Conservation (phyloP, 2,329 filamentous ascomycete species). For the Tolypocladium sp. region DNA sequence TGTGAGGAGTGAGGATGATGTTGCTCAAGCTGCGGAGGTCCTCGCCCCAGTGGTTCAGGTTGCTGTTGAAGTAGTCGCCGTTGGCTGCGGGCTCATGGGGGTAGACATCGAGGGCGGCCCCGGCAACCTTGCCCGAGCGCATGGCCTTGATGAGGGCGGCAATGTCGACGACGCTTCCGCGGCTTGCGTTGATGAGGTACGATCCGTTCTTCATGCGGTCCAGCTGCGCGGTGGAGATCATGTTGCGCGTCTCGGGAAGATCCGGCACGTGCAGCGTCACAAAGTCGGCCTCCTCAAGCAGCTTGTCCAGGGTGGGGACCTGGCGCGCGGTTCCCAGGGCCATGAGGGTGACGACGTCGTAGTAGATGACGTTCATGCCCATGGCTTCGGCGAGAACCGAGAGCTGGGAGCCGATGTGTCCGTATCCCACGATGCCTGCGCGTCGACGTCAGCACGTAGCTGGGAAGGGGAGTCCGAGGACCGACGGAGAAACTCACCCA, state of each 20-base stretch:
- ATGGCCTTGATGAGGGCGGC: slow-evolving; percentile 82
- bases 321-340: slow-evolving; percentile 81
- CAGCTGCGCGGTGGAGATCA: slow-evolving; percentile 76
- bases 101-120: slow-evolving; percentile 94
- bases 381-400: slow-evolving; percentile 94
- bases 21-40: slow-evolving; percentile 82
- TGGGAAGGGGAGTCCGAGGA: background rate
- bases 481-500: slow-evolving; percentile 44
- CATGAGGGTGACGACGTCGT: slow-evolving; percentile 92
- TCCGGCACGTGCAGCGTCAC: slow-evolving; percentile 93
- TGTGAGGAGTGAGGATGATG: slow-evolving; percentile 91
- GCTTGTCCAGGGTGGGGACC: slow-evolving; percentile 64
- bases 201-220: slow-evolving; percentile 85
- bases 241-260: slow-evolving; percentile 80
- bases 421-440: slow-evolving; percentile 83
- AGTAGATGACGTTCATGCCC: slow-evolving; percentile 98
- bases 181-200: slow-evolving; percentile 93
- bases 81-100: slow-evolving; percentile 90
- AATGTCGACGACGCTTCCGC: slow-evolving; percentile 90
- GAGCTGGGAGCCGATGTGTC: slow-evolving; percentile 92
- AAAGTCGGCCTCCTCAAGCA: slow-evolving; percentile 79
- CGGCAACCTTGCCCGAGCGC: slow-evolving; percentile 77
- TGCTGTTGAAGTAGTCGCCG: slow-evolving; percentile 85
- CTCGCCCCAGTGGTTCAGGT: slow-evolving; percentile 75
- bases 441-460: background rate